Conservation (phyloP, 1,284 basidiomycete genomes). For the Cryptococcus sp. region DNA sequence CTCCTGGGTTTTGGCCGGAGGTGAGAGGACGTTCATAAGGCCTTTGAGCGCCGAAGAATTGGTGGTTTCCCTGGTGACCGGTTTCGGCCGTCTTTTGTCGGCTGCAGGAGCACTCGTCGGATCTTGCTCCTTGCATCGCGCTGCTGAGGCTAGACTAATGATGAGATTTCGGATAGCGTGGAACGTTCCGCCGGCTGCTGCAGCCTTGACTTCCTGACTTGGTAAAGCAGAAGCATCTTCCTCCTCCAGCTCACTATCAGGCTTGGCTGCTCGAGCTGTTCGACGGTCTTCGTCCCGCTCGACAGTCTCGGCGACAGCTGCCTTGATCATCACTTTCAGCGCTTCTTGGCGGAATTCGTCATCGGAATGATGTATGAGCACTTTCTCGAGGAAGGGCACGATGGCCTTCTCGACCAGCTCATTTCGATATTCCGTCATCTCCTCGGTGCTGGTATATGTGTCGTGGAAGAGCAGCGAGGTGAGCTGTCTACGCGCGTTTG, state of each 20-base stretch:
- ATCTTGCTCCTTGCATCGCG: conserved; percentile 35
- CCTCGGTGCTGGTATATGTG: conserved; percentile 53
- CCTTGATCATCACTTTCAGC: conserved; percentile 48
- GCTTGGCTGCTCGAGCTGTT: conserved; percentile 24
- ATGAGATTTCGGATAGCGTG: conserved; percentile 48
- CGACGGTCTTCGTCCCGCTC: conserved; percentile 48
- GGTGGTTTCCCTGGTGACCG: background rate
- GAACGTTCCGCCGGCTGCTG: conserved; percentile 43
- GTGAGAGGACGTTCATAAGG: conserved; percentile 41
- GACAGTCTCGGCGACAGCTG: conserved; percentile 52
- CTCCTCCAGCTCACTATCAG: conserved; percentile 30
- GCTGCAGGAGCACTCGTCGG: background rate
- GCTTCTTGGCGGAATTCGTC: conserved; percentile 44
- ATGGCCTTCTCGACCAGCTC: conserved; percentile 52
- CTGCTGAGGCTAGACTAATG: conserved; percentile 43
- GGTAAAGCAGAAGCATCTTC: conserved; percentile 39
- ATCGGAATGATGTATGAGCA: conserved; percentile 48
- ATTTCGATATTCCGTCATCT: conserved; percentile 47
- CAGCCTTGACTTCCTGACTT: conserved; percentile 29
- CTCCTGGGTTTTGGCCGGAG: conserved; percentile 28
- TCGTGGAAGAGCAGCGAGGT: conserved; percentile 51
- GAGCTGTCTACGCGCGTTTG: conserved; percentile 39
- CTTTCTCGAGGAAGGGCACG: conserved; percentile 53
- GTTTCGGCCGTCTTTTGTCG: background rate
- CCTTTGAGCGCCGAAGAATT: conserved; percentile 31